Base-by-base conservation (phyloP, 2,329 filamentous ascomycete genomes). In the Aspergillus cejpii region DNA sequence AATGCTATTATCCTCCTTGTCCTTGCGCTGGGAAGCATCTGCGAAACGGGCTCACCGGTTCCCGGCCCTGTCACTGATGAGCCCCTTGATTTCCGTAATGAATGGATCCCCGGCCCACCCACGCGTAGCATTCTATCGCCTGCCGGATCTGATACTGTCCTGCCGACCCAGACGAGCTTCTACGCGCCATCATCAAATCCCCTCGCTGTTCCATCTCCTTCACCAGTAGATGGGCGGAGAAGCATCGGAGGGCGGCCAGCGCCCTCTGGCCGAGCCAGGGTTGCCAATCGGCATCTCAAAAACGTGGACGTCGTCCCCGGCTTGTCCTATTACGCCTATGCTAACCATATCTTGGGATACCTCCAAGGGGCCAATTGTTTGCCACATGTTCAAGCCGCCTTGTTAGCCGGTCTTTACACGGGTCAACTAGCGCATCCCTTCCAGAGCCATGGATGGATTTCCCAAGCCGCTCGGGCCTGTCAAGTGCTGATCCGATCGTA, bases 291-390 rank as follows among this genome's bases (percentile, higher is more conserved):
- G 2, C 39, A 55, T 11, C 50, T 66, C 42, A 75, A 78, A 55
- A 95, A 94, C 60, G 75, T 92, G 40, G 89, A 97, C 57, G 77
- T 85, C 5, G 85, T 96, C 49, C 91, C 92, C 0, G 92, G 92
- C 0, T 72, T 97, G 46, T 85, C 89, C 23, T 96, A 96, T 62
- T 96, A 90, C 63, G 85, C 86, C 1, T 83, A 86, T 49, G 91
- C 89, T 2, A 84, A 84, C 1, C 85, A 92, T 49, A 95, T 97
- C 28, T 71, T 97, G 12, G 89, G 89, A 4, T 85, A 85, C 47
- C 81, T 92, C 40, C 76, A 82, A 27, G 90, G 86, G 10, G 85
- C 85, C 1, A 86, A 84, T 49, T 85, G 86, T 34, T 74, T 97
- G 47, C 83, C 85, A 52, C 85, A 92, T 60, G 87, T 94, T 3